Evolutionary conservation across 78 protist species (phyloP), one percentile per base, ranked within the genome.

Genomic region (Pigoraptor vietnamica): DNA sequence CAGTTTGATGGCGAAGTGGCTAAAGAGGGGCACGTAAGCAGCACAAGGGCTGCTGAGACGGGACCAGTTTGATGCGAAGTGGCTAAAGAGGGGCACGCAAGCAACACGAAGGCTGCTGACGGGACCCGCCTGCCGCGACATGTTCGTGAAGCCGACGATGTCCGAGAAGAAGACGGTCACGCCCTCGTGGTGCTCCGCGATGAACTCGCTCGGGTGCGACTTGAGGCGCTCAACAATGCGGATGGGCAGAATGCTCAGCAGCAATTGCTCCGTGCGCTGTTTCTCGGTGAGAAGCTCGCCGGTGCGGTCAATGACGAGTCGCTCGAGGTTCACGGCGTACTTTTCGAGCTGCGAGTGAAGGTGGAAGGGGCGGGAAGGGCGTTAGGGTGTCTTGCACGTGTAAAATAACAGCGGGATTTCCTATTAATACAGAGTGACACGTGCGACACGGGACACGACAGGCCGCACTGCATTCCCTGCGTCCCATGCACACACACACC

Each of bases 161-260:
- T 89, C 91, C 33, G 91, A 55, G 39, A 79, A 55, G 40, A 89
- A 37, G 38, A 89, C 86, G 87, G 87, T 89, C 32, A n/a, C 79
- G 14, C 24, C 10, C 25, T 39, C 40, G 82, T 89, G 82, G 37
- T 25, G 67, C 9, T 87, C 90, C 0, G 90, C 81, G 38, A 40
- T 40, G 37, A 39, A 24, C n/a, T 21, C 84, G 84, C 21, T 25
- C n/a, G 84, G 32, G 84, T 25, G 23, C 84, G 67, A 48, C 67
- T 48, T 48, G 67, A 48, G 67, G 6, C 67, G 6, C 67, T 48
- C 67, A 14, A 36, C 90, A 24, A 87, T 36, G 0, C 38, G n/a
- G 24, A 1, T 21, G 37, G 90, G 90, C 24, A 87, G n/a, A 37
- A 87, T 40, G 33, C 24, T 40, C 2, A 19, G 37, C 37, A 87